phyloP scores from a whole-genome alignment of 169 alveolate genomes.

The Plasmodium fragile region DNA sequence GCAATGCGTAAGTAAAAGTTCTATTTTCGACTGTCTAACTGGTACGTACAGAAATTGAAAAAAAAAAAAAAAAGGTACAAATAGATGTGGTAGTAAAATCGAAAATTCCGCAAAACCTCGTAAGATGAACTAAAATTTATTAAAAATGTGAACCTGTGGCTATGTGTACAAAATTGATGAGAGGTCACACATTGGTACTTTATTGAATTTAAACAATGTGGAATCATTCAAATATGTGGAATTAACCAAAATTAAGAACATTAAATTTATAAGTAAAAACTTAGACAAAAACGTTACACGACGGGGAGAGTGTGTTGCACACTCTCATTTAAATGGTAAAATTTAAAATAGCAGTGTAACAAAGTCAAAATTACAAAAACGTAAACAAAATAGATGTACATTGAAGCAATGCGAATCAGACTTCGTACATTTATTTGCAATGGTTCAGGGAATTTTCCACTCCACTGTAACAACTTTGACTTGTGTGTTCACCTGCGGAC shows the following conservation, averaged over 20 bases:
- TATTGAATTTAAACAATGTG: not conserved
- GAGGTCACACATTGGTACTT: not conserved
- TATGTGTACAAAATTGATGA: not conserved
- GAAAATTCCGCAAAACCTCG: not conserved
- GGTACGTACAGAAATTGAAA: not conserved
- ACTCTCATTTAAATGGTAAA: not conserved
- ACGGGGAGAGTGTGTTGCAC: not conserved
- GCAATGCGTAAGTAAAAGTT: not conserved
- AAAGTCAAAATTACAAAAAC: not conserved
- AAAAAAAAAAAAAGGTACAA: slow-evolving; percentile 2
- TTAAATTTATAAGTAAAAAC: not conserved
- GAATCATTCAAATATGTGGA: not conserved
- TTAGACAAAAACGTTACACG: not conserved
- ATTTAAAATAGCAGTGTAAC: not conserved
- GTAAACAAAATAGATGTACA: not conserved
- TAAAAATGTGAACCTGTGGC: not conserved
- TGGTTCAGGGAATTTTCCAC: not conserved
- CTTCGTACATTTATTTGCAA: not conserved
- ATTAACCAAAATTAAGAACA: not conserved
- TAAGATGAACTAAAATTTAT: not conserved
- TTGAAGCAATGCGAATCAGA: not conserved
- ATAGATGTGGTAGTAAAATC: not conserved
- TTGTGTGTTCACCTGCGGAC: not conserved
- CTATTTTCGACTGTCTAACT: not conserved
- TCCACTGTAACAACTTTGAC: not conserved